Conservation (phyloP, 192 early-diverging fungal species). For the Linnemannia schmuckeri region DNA sequence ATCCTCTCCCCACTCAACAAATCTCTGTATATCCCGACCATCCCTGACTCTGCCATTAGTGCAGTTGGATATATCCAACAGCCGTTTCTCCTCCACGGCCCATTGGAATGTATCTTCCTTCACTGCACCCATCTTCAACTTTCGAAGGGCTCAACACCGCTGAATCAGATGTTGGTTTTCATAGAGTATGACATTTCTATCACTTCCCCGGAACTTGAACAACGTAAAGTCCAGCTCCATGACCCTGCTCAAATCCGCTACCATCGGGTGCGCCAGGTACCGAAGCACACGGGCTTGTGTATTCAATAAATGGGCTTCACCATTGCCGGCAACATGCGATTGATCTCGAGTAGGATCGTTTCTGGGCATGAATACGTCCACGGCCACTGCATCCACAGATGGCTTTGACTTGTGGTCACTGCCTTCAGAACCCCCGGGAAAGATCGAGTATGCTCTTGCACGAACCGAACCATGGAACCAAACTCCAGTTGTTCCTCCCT, state of each 20-base stretch:
- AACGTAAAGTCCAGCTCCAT: not conserved
- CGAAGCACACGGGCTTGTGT: not conserved
- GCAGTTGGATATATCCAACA: not conserved
- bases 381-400: not conserved
- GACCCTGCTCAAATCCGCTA: not conserved
- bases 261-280: not conserved
- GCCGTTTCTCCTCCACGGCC: not conserved
- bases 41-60: not conserved
- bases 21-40: not conserved
- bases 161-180: not conserved
- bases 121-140: not conserved
- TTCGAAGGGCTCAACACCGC: not conserved
- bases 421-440: not conserved
- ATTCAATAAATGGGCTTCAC: not conserved
- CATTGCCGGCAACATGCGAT: not conserved
- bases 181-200: not conserved
- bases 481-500: not conserved
- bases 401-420: not conserved
- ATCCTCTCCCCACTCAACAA: not conserved
- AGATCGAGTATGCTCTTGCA: not conserved
- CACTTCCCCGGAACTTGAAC: not conserved
- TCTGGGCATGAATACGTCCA: not conserved
- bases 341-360: not conserved
- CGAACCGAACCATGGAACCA: not conserved
- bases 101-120: not conserved